Conservation (phyloP, 331 rosid genomes). For the Saraca asoca region DNA sequence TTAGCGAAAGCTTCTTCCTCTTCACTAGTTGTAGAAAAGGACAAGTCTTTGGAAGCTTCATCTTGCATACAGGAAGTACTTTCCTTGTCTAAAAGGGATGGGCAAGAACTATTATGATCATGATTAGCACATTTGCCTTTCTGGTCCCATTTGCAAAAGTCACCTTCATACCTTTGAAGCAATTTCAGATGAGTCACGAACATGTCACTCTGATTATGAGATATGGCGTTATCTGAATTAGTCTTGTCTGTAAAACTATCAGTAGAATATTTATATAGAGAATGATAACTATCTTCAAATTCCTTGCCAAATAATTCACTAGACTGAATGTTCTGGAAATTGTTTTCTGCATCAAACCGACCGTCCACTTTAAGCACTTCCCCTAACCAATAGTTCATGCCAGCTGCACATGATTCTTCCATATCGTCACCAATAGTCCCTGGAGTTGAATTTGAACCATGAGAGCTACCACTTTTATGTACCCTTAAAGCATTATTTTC, state of each 20-base stretch:
- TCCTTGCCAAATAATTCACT: slow-evolving; percentile 24
- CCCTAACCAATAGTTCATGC: slow-evolving; percentile 35
- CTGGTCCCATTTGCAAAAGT: slow-evolving; percentile 52
- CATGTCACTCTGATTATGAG: slow-evolving; percentile 7
- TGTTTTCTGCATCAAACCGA: slow-evolving; percentile 33
- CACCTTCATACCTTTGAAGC: slow-evolving; percentile 28
- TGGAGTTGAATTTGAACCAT: slow-evolving; percentile 48
- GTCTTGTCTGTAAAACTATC: slow-evolving; percentile 20
- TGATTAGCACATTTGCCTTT: slow-evolving; percentile 49
- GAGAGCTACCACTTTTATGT: slow-evolving; percentile 47
- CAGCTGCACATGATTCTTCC: slow-evolving; percentile 34
- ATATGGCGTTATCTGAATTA: slow-evolving; percentile 13
- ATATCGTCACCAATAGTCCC: slow-evolving; percentile 28
- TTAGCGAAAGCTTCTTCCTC: slow-evolving; percentile 17
- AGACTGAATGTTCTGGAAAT: slow-evolving; percentile 22
- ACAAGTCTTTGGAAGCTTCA: slow-evolving; percentile 23
- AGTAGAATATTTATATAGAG: slow-evolving; percentile 21
- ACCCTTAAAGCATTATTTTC: slow-evolving; percentile 23
- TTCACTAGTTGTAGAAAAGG: slow-evolving; percentile 12
- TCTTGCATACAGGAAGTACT: slow-evolving; percentile 14
- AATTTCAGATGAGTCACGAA: slow-evolving; percentile 25
- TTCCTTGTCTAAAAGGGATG: slow-evolving; percentile 28
- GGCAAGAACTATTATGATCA: slow-evolving; percentile 9
- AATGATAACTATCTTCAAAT: slow-evolving; percentile 38
- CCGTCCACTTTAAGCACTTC: slow-evolving; percentile 38